phyloP scores from a whole-genome alignment of 768 basidiomycete genomes.

The Ephemerocybe angulata region DNA sequence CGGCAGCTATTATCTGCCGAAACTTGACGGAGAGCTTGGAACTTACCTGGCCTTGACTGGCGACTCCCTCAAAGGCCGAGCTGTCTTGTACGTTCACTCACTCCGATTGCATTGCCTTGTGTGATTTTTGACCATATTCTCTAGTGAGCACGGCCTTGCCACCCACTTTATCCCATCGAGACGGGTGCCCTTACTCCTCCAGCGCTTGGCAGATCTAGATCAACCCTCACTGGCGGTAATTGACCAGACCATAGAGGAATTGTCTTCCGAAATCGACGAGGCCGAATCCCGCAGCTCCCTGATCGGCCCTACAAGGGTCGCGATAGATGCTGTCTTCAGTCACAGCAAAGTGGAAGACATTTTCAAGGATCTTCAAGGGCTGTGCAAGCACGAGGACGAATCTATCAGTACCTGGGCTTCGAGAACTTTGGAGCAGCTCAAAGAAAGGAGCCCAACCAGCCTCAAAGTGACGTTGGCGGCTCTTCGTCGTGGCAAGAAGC shows the following conservation, averaged over 20 bases:
- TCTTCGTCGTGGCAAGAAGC: constrained; percentile 62
- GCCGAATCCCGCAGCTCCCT: constrained; percentile 52
- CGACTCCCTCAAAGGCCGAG: constrained; percentile 66
- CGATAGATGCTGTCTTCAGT: constrained; percentile 78
- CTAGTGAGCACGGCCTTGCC: constrained; percentile 86
- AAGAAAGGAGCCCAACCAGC: constrained; percentile 83
- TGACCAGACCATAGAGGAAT: constrained; percentile 60
- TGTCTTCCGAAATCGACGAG: constrained; percentile 67
- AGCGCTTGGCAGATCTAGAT: constrained; percentile 60
- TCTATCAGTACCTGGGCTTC: constrained; percentile 70
- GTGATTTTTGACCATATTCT: constrained; percentile 7
- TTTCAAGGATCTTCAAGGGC: constrained; percentile 48
- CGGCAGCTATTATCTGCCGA: constrained; percentile 82
- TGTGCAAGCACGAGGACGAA: constrained; percentile 36
- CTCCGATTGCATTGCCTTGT: constrained; percentile 3
- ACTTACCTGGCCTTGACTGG: constrained; percentile 92
- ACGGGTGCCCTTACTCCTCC: constrained; percentile 66
- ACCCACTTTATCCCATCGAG: constrained; percentile 88
- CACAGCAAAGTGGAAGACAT: constrained; percentile 72
- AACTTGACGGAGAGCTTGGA: constrained; percentile 87
- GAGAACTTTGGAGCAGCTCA: constrained; percentile 58
- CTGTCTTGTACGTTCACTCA: constrained; percentile 70
- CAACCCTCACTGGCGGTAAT: constrained; percentile 36
- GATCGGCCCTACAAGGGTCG: constrained; percentile 61
- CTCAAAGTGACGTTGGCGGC: constrained; percentile 85